Percentiles rank a stretch among this genome's conserved stretches.
These are phyloP conservation scores for Aspergillus fischeri DNA, from an alignment of 2,329 filamentous ascomycete species.

Conservation along the genomic window DNA sequence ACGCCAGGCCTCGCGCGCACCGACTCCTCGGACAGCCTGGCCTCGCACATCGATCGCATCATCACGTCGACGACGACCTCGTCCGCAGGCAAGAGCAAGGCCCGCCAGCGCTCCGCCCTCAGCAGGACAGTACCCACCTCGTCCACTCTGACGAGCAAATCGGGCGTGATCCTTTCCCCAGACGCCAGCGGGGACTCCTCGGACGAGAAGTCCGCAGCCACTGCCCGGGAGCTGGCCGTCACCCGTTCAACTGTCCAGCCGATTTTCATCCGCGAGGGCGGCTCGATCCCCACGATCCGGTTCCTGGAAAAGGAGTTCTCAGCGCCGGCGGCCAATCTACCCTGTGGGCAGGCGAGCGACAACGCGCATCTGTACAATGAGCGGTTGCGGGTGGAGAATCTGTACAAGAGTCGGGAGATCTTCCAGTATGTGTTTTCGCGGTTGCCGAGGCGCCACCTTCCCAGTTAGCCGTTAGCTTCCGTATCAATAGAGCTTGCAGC, in stretches of 20 bases:
- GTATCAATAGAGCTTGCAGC: no score
- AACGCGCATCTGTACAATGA: slow-evolving; percentile 94
- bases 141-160: slow-evolving; percentile 35
- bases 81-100: slow-evolving; percentile 24
- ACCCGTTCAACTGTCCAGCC: slow-evolving; percentile 43
- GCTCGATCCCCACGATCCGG: slow-evolving; percentile 88
- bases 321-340: slow-evolving; percentile 86
- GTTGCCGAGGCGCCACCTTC: slow-evolving; percentile 38
- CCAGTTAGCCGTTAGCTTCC: no score
- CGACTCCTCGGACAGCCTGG: slow-evolving; percentile 37
- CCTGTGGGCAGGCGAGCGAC: slow-evolving; percentile 92
- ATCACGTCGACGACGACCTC: slow-evolving; percentile 37
- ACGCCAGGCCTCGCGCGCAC: slow-evolving; percentile 25
- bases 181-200: slow-evolving; percentile 1
- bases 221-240: background rate
- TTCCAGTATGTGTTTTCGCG: slow-evolving; percentile 79
- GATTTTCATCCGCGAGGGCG: slow-evolving; percentile 91
- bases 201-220: background rate
- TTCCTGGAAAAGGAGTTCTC: slow-evolving; percentile 93
- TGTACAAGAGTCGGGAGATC: slow-evolving; percentile 88
- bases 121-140: slow-evolving; percentile 33
- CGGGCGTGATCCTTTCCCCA: slow-evolving; percentile 6
- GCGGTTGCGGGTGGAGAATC: slow-evolving; percentile 77
- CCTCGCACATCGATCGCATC: slow-evolving; percentile 37
- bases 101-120: slow-evolving; percentile 23